Evolutionary conservation across 176 grass and related monocot species (phyloP).

Genomic region (Metroxylon sagu): DNA sequence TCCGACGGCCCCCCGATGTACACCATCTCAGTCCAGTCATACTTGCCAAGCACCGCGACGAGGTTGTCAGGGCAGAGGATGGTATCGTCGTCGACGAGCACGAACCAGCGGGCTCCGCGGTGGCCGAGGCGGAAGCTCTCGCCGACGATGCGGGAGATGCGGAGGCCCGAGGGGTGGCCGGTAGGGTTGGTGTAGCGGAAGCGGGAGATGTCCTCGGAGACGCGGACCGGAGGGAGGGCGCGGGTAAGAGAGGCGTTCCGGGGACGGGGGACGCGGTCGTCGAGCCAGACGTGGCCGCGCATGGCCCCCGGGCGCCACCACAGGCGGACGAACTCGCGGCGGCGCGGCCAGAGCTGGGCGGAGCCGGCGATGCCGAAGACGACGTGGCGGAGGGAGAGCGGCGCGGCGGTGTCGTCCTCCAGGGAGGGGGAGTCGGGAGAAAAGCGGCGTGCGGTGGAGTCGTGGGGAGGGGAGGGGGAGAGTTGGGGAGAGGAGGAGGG

Average conservation of each 20-base stretch:
- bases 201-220: slow-evolving; percentile 87
- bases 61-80: slow-evolving; percentile 71
- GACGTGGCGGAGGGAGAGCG: slow-evolving; percentile 49
- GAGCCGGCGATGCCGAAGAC: slow-evolving; percentile 89
- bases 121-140: slow-evolving; percentile 68
- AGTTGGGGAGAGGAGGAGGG: slow-evolving; percentile 20
- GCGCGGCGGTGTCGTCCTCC: no score
- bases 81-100: slow-evolving; percentile 92
- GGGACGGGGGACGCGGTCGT: slow-evolving; percentile 25
- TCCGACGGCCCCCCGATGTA: slow-evolving; percentile 82
- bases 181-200: slow-evolving; percentile 95
- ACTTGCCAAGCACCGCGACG: slow-evolving; percentile 76
- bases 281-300: slow-evolving; percentile 78
- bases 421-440: neutral
- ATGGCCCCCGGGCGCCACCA: slow-evolving; percentile 72
- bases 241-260: slow-evolving; percentile 21
- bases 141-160: slow-evolving; percentile 78
- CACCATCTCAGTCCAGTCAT: slow-evolving; percentile 93
- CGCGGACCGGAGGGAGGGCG: slow-evolving; percentile 61
- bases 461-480: neutral
- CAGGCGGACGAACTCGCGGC: slow-evolving; percentile 64
- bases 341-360: slow-evolving; percentile 71
- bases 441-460: slow-evolving; percentile 2
- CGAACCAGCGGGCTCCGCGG: slow-evolving; percentile 51
- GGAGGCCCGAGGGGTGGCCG: slow-evolving; percentile 88